Conservation (phyloP, 2,329 filamentous ascomycete species). For the Metarhizium brunneum region DNA sequence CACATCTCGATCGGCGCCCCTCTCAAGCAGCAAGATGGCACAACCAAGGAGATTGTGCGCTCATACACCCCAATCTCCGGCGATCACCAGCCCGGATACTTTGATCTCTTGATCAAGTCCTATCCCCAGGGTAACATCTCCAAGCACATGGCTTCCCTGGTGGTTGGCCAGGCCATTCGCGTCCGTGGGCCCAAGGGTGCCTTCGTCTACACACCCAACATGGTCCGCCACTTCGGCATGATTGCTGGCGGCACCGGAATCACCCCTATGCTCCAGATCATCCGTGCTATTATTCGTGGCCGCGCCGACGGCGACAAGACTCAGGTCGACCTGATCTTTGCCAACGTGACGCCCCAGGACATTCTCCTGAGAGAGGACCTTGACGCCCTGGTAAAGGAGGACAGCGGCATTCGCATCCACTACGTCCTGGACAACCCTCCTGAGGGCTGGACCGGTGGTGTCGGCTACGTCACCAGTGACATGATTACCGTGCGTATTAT, state of each 20-base stretch:
- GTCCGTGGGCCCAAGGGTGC: conserved; percentile 93
- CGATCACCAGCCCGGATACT: conserved; percentile 80
- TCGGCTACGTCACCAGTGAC: conserved; percentile 89
- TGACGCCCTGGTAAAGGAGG: conserved; percentile 66
- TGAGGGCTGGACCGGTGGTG: conserved; percentile 81
- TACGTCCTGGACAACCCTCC: conserved; percentile 97
- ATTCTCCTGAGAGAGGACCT: conserved; percentile 91
- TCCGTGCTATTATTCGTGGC: conserved; percentile 80
- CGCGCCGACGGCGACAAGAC: conserved; percentile 73
- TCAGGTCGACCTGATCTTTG: conserved; percentile 89
- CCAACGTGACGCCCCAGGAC: conserved; percentile 88
- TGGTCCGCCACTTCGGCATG: conserved; percentile 96
- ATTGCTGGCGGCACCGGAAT: conserved; percentile 96
- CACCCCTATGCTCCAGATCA: conserved; percentile 95
- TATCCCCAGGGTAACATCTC: conserved; percentile 98
- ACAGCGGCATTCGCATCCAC: conserved; percentile 76
- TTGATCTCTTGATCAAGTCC: conserved; percentile 96
- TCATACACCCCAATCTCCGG: conserved; percentile 90
- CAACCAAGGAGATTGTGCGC: conserved; percentile 73
- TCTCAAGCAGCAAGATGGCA: conserved; percentile 57
- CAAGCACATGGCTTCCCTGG: conserved; percentile 76
- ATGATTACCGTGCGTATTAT: conserved; percentile 69
- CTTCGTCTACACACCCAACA: conserved; percentile 95
- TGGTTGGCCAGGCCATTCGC: conserved; percentile 78
- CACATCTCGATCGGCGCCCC: conserved; percentile 92